Percentiles rank a stretch among this genome's conserved stretches.
Conservation (phyloP, 2,329 filamentous ascomycete genomes). For the Chaetomium sp. region DNA sequence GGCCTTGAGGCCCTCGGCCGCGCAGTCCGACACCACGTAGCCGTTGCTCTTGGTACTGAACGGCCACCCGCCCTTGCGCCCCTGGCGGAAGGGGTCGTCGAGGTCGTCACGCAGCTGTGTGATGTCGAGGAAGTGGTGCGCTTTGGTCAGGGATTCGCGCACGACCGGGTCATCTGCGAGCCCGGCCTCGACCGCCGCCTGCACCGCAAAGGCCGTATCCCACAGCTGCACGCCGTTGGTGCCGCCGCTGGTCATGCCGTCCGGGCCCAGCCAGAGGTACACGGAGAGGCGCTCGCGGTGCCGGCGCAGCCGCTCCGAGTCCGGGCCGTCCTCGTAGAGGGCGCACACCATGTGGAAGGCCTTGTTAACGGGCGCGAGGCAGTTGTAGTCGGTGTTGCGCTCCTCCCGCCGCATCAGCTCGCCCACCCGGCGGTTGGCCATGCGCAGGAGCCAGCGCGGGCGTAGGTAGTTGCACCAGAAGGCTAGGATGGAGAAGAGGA, state of each 20-base stretch:
- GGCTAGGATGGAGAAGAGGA: conserved; percentile 3
- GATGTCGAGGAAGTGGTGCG: conserved; percentile 6
- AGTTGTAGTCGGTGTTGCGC: conserved; percentile 7
- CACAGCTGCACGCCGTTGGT: conserved; percentile 4
- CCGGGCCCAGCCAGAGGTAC: background rate
- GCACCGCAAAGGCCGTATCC: conserved; percentile 2
- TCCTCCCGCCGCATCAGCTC: conserved; percentile 3
- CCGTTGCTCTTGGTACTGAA: conserved; percentile 5
- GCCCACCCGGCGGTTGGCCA: conserved; percentile 3
- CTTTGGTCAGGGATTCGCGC: background rate
- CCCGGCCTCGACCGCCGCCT: conserved; percentile 2
- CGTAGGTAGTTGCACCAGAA: conserved; percentile 6
- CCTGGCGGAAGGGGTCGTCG: conserved; percentile 5
- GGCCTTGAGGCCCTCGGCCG: conserved; percentile 1
- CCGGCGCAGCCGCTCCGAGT: background rate
- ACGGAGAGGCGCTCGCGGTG: conserved; percentile 7
- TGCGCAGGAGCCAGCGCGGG: background rate
- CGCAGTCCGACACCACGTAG: conserved; percentile 3
- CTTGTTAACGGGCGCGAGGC: conserved; percentile 5
- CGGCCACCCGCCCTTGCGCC: conserved; percentile 3
- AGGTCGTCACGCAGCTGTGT: background rate
- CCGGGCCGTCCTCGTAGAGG: background rate
- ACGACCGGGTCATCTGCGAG: background rate
- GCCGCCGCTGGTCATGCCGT: conserved; percentile 8
- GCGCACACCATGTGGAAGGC: conserved; percentile 6